These are phyloP conservation scores for Colletotrichum sp. DNA, from an alignment of 2,329 filamentous ascomycete genomes.

Conservation along the genomic window DNA sequence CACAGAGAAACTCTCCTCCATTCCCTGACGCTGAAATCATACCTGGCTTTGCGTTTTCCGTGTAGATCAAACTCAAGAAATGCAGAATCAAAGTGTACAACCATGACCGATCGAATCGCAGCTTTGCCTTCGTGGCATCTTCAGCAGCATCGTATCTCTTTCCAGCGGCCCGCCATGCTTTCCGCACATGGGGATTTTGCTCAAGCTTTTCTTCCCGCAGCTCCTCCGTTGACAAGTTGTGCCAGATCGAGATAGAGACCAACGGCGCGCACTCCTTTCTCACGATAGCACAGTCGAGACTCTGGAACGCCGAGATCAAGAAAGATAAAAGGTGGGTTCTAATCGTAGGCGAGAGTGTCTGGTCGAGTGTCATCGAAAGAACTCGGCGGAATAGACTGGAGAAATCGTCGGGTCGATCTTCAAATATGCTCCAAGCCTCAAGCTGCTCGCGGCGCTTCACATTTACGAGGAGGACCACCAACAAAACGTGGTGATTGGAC, in stretches of 20 bases:
- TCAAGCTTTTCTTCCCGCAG: conserved; percentile 76
- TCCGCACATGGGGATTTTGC: conserved; percentile 76
- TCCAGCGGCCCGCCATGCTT: conserved; percentile 86
- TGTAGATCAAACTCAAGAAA: conserved; percentile 78
- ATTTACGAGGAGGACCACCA: conserved; percentile 85
- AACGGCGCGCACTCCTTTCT: conserved; percentile 96
- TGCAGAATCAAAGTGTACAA: conserved; percentile 85
- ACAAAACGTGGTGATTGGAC: conserved; percentile 88
- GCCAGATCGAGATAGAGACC: conserved; percentile 95
- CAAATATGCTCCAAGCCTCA: conserved; percentile 88
- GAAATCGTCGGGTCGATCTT: conserved; percentile 80
- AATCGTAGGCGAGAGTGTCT: conserved; percentile 67
- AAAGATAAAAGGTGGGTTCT: conserved; percentile 88
- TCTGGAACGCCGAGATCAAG: conserved; percentile 91
- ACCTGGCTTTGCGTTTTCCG: conserved; percentile 53
- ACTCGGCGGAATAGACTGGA: conserved; percentile 88
- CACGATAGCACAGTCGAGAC: conserved; percentile 85
- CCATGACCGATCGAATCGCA: conserved; percentile 94
- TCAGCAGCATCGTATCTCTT: conserved; percentile 91
- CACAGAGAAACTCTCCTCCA: conserved; percentile 16
- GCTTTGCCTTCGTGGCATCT: conserved; percentile 74
- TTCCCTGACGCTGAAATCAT: conserved; percentile 20
- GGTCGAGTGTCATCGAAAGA: conserved; percentile 83
- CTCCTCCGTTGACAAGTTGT: conserved; percentile 82
- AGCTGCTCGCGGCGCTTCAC: conserved; percentile 88